A percentile compares a stretch with the other conserved stretches of the same genome.
Conservation (phyloP, 352 stramenopile genomes). For the Phytophthora litchii region DNA sequence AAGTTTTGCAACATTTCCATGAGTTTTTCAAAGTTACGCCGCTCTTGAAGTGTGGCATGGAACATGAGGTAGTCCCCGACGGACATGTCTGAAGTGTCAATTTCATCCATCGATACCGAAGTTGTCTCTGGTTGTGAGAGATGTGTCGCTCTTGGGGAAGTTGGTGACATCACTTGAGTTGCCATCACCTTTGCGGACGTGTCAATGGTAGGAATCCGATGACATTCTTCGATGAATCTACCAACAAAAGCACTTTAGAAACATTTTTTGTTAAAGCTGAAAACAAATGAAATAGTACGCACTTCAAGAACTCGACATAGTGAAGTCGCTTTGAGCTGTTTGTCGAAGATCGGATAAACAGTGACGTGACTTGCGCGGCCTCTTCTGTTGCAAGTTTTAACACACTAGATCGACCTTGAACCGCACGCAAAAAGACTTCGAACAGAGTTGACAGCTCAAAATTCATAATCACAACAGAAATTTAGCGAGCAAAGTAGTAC, state of each 20-base stretch:
- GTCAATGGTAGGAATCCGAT: constrained; percentile 3
- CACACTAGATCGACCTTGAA: constrained; percentile 33
- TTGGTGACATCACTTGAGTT: not conserved
- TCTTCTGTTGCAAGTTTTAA: constrained; percentile 44
- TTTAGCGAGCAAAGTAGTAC: too few species aligned
- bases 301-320: constrained; percentile 52
- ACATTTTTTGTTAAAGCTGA: not conserved
- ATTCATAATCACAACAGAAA: too few species aligned
- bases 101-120: not conserved
- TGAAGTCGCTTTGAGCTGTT: constrained; percentile 29
- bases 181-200: not conserved
- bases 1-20: constrained; percentile 62
- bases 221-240: constrained; percentile 29
- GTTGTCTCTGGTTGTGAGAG: not conserved
- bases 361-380: constrained; percentile 36
- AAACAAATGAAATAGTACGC: not conserved
- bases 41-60: constrained; percentile 43
- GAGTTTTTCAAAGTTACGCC: constrained; percentile 58
- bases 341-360: constrained; percentile 42
- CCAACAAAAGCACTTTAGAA: not conserved
- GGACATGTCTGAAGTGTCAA: constrained; percentile 11
- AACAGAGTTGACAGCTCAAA: not conserved
- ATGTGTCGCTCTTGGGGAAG: constrained; percentile 3
- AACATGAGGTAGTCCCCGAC: constrained; percentile 64
- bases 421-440: constrained; percentile 42